A percentile compares a stretch with the other conserved stretches of the same genome.
Evolutionary conservation across 257 asterid genomes (phyloP).

Genomic region (Solanum etuberosum): DNA sequence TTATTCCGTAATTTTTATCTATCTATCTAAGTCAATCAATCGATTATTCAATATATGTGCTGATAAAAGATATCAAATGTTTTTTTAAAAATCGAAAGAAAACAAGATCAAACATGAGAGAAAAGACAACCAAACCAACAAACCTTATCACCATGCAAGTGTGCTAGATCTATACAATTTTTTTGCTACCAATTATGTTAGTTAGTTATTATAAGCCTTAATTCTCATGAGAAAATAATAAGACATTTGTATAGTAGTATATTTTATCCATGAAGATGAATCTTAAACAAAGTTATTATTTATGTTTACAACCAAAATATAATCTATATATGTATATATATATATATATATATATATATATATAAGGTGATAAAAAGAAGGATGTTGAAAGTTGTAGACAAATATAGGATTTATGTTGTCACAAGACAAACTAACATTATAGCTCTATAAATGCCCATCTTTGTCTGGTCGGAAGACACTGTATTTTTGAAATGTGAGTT

Average conservation of each 20-base stretch:
- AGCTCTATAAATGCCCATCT: not conserved
- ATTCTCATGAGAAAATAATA: not conserved
- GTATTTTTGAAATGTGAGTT: not conserved
- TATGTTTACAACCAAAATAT: not conserved
- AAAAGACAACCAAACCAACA: not conserved
- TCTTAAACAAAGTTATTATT: not conserved
- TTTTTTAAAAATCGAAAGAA: not conserved
- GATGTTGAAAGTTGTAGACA: not conserved
- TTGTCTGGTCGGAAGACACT: not conserved
- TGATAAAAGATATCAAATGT: not conserved
- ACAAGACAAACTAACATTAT: not conserved
- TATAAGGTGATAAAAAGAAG: too few relatives aligned
- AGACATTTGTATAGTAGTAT: not conserved
- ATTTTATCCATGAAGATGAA: not conserved
- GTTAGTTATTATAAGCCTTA: not conserved
- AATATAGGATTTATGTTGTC: not conserved
- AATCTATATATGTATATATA: too few relatives aligned
- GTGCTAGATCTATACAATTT: not conserved
- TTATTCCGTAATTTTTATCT: not conserved
- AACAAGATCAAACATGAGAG: not conserved
- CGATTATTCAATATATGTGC: not conserved
- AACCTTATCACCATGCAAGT: not conserved
- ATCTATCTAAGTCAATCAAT: not conserved
- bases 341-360: too few relatives aligned
- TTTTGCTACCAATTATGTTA: not conserved